Evolutionary conservation across 441 rosid genomes (phyloP), one percentile per base, ranked within the genome.

Genomic region (Flueggea neowawraea): DNA sequence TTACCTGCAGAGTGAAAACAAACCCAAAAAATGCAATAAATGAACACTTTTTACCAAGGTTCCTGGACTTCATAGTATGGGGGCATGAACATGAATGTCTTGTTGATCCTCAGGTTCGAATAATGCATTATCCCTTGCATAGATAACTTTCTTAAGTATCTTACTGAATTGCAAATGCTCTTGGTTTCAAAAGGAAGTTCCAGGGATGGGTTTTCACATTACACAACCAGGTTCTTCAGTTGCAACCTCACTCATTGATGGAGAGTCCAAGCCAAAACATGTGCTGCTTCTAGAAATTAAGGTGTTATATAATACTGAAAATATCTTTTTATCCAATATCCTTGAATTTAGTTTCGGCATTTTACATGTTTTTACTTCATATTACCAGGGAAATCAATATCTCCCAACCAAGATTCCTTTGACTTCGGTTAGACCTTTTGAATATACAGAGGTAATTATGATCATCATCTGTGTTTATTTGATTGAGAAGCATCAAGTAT

Each of bases 191-290:
- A 77, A 94, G 99, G 99, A 95, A 80, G 94, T 95, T 70, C 79
- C 91, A n/a, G 99, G 99, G 60, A 91, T 95, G 99, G 99, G 99
- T 64, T 95, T 95, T 74, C 97, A 95, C 80, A 80, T 95, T 65
- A 91, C 97, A 16, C 99, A 91, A 79, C 97, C 99, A 16, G 97
- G 99, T 64, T 95, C 99, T 63, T 95, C 99, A 16, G 82, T 95
- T 62, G 99, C 99, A 53, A 95, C 99, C 3, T 95, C 99, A 56
- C 83, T 95, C 53, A 95, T 95, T 72, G 97, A 91, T 76, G 99
- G 99, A 63, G 99, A 95, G 73, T 89, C 99, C 66, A 95, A 89
- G 79, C 99, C 91, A 54, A 95, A 95, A 74, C 99, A 95, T 73
- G 95, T 89, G 62, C 96, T 95, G 75, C 95, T 91, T 68, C 81